These are phyloP conservation scores for Boletus sp. DNA, from an alignment of 1,284 basidiomycete species.

Conservation along the genomic window DNA sequence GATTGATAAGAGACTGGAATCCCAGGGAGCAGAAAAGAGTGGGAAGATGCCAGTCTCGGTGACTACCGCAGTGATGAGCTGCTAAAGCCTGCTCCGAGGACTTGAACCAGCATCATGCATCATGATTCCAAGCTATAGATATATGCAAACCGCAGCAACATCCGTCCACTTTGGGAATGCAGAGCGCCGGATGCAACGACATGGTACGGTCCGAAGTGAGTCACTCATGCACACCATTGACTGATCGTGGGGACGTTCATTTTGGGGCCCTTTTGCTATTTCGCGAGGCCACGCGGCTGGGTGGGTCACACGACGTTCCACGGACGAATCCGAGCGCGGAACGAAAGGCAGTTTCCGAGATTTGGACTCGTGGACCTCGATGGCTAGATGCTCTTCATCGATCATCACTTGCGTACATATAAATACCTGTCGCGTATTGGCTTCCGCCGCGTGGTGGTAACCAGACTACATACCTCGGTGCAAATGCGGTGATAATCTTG, in stretches of 20 bases:
- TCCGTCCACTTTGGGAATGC: constrained; percentile 67
- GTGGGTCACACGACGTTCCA: constrained; percentile 4
- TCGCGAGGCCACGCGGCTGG: constrained; percentile 5
- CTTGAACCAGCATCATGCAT: constrained; percentile 31
- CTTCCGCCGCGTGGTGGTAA: constrained; percentile 2
- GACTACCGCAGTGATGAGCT: neutral
- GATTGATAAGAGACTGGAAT: neutral
- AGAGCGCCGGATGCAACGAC: constrained; percentile 24
- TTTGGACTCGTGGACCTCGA: neutral
- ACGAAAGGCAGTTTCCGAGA: neutral
- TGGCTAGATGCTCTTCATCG: constrained; percentile 7
- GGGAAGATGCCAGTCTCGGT: neutral
- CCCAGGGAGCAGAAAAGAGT: neutral
- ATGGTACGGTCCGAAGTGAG: neutral
- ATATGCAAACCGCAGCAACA: constrained; percentile 28
- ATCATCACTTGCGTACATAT: constrained; percentile 1
- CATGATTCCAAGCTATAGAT: neutral
- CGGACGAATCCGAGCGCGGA: neutral
- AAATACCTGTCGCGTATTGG: neutral
- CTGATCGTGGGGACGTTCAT: neutral
- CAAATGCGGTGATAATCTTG: constrained; percentile 2
- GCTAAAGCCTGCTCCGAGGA: neutral
- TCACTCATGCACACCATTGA: neutral
- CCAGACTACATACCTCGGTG: neutral
- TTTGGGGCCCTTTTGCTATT: neutral